These are phyloP conservation scores for Carallia pectinifolia DNA, from an alignment of 345 rosid genomes.

Conservation along the genomic window DNA sequence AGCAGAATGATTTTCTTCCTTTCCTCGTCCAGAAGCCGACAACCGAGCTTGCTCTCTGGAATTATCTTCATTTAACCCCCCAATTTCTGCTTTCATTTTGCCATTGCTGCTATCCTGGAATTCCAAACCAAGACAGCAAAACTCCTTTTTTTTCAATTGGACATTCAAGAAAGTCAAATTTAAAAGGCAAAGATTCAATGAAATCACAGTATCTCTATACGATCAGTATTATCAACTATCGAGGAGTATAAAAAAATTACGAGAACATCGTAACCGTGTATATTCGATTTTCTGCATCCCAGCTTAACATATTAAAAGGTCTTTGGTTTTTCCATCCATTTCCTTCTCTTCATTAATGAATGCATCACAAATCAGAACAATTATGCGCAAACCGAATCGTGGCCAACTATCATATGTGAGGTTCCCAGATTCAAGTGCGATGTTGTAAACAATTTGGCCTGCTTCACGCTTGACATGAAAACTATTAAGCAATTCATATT, in stretches of 20 bases:
- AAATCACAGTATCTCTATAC: neutral
- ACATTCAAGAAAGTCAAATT: neutral
- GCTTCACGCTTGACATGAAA: neutral
- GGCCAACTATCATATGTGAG: neutral
- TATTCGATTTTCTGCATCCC: too few relatives aligned
- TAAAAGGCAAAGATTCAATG: neutral
- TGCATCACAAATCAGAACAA: neutral
- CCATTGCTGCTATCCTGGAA: constrained; percentile 33
- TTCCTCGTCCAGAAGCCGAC: constrained; percentile 10
- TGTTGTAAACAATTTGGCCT: neutral
- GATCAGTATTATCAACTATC: neutral
- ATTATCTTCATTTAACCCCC: constrained; percentile 5
- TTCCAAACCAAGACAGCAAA: neutral
- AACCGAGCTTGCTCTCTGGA: constrained; percentile 21
- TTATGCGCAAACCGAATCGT: neutral
- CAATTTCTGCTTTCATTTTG: constrained; percentile 22
- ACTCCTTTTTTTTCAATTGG: neutral
- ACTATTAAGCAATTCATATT: neutral
- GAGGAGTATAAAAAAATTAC: too few relatives aligned
- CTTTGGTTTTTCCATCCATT: neutral
- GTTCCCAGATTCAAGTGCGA: neutral
- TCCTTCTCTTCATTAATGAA: neutral
- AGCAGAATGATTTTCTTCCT: constrained; percentile 21
- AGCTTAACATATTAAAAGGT: neutral
- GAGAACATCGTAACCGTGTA: too few relatives aligned